These are phyloP conservation scores for Cercospora zeina DNA, from an alignment of 2,329 filamentous ascomycete species.

Conservation along the genomic window DNA sequence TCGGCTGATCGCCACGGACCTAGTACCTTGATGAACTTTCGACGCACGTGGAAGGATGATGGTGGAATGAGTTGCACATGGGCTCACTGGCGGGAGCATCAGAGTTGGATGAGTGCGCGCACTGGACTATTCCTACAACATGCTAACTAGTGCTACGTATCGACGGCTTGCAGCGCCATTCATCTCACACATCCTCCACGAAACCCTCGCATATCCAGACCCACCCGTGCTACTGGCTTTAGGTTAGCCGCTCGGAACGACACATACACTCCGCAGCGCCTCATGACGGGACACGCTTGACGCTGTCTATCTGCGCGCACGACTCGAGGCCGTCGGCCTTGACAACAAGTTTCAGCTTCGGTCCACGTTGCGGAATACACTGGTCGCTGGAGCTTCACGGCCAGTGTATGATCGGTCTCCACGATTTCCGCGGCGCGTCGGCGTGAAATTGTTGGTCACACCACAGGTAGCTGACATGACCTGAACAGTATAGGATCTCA, in stretches of 20 bases:
- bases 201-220: neutral
- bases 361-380: neutral
- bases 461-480: neutral
- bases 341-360: neutral
- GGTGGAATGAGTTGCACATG: too few relatives aligned
- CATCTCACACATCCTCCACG: neutral
- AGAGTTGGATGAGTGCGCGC: too few relatives aligned
- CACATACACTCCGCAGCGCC: neutral
- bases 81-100: too few relatives aligned
- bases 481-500: neutral
- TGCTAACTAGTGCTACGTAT: neutral
- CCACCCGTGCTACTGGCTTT: neutral
- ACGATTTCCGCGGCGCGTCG: too few relatives aligned
- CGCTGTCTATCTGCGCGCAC: neutral
- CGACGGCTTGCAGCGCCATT: neutral
- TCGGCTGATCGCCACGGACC: neutral
- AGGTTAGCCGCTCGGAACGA: neutral
- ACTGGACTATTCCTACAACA: too few relatives aligned
- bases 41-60: neutral
- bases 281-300: neutral
- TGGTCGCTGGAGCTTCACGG: neutral
- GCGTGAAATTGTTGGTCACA: too few relatives aligned
- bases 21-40: neutral
- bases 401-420: too few relatives aligned
- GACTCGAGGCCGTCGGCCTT: neutral